These are phyloP conservation scores for Trametes meyenii DNA, from an alignment of 768 basidiomycete species.

Conservation along the genomic window DNA sequence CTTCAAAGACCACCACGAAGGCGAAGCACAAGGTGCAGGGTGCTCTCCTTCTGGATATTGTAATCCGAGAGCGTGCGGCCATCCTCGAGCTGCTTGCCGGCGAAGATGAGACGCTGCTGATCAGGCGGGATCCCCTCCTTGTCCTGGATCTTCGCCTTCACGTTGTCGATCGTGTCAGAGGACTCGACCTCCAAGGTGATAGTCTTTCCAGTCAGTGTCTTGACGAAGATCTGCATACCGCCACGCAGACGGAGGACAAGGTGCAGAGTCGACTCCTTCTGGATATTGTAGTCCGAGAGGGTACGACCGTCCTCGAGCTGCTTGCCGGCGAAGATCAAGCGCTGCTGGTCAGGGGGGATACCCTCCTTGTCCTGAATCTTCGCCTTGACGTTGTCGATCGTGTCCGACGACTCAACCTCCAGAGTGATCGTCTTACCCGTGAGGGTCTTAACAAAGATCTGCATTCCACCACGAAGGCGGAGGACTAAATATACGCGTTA, in stretches of 20 bases:
- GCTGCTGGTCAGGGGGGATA: conserved; percentile 37
- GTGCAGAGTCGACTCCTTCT: conserved; percentile 33
- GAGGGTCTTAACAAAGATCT: conserved; percentile 55
- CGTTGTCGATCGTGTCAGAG: conserved; percentile 37
- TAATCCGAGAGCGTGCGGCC: conserved; percentile 38
- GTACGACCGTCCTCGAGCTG: conserved; percentile 37
- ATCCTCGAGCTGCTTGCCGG: conserved; percentile 37
- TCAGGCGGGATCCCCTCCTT: conserved; percentile 38
- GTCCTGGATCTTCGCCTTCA: conserved; percentile 37
- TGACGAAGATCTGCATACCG: conserved; percentile 53
- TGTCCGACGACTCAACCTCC: conserved; percentile 47
- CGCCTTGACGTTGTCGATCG: conserved; percentile 37
- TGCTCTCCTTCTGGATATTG: conserved; percentile 37
- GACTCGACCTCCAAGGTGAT: conserved; percentile 57
- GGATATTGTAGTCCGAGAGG: conserved; percentile 37
- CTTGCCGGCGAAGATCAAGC: conserved; percentile 37
- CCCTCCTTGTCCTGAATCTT: conserved; percentile 39
- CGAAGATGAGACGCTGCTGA: conserved; percentile 37
- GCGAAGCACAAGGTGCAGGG: conserved; percentile 44
- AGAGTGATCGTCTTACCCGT: conserved; percentile 61
- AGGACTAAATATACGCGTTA: conserved; percentile 38
- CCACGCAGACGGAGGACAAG: conserved; percentile 45
- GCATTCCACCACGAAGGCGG: conserved; percentile 40
- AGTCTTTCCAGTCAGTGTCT: conserved; percentile 53
- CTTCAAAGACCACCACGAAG: conserved; percentile 49